Evolutionary conservation across 108 stramenopile species (phyloP), one percentile per base, ranked within the genome.

Genomic region (Cylindrotheca fusiformis): DNA sequence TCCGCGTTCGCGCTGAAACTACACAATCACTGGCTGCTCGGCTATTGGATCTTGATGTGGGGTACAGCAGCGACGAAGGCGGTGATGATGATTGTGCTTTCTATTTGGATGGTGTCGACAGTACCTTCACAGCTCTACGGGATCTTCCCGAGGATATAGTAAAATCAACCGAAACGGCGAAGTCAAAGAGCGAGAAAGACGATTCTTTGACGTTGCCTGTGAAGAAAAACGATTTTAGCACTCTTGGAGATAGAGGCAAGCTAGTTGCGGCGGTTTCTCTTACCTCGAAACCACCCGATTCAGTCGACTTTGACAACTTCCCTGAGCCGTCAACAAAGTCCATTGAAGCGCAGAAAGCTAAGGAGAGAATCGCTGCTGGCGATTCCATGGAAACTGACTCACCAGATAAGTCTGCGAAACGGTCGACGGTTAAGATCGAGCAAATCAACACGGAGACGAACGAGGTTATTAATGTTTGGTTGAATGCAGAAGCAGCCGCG

Each of bases 51-150:
- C 49, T 87, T 17, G 92, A 94, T 65, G 62, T 94, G n/a, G 92
- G 87, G 1, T 85, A 94, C 67, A 90, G 88, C 55, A 90, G 89
- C 55, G 92, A 94, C 52, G 92, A 94, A 82, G 92, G 89, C 36
- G 92, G 92, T n/a, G 85, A 86, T 54, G 91, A 93, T 59, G 85
- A 88, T 22, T 72, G 81, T 64, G 85, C 80, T 23, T 87, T 78
- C 65, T 93, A 72, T 48, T 46, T 88, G 45, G 91, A 93, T 77
- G 91, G 91, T 17, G 80, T 93, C 30, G 91, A 93, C 67, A 63
- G 69, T 27, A 78, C 91, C 2, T 93, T 86, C 45, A 62, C 72
- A 29, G 64, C 65, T 32, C 21, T 58, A 65, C 46, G 20, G 18
- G 69, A 54, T 21, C 45, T 60, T 27, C 49, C 55, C 10, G 72